Conservation (phyloP, 768 basidiomycete species). For the Xerocomellus amylosporus region DNA sequence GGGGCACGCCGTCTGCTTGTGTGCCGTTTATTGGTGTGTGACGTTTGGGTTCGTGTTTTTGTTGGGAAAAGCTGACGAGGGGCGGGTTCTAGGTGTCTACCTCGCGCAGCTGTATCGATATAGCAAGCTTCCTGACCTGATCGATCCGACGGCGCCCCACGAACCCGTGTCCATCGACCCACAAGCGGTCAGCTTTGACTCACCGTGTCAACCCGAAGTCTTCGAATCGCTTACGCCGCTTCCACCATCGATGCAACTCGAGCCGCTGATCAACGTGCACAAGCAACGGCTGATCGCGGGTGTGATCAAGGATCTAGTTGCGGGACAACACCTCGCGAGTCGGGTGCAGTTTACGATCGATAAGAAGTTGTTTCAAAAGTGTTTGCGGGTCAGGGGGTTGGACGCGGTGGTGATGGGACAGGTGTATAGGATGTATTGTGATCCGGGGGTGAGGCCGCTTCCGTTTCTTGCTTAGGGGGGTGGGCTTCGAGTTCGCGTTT, state of each 20-base stretch:
- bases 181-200: conserved; percentile 57
- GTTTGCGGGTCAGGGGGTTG: conserved; percentile 66
- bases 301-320: conserved; percentile 76
- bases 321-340: conserved; percentile 79
- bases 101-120: conserved; percentile 66
- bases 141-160: conserved; percentile 80
- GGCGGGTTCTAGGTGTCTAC: conserved; percentile 57
- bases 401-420: conserved; percentile 54
- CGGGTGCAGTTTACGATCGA: conserved; percentile 67
- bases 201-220: conserved; percentile 74
- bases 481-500: not conserved
- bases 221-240: conserved; percentile 71
- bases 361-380: conserved; percentile 73
- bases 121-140: conserved; percentile 69
- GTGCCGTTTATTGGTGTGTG: conserved; percentile 79
- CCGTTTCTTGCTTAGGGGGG: conserved; percentile 19
- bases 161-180: conserved; percentile 65
- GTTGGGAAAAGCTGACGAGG: not conserved
- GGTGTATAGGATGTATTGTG: conserved; percentile 38
- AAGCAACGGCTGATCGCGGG: conserved; percentile 81
- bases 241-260: conserved; percentile 74
- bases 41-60: not conserved
- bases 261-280: conserved; percentile 85
- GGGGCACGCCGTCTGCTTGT: conserved; percentile 53
- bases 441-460: conserved; percentile 15